A percentile compares a stretch with the other conserved stretches of the same genome.
These are phyloP conservation scores for Stemphylium beticola DNA, from an alignment of 2,329 filamentous ascomycete species.

Conservation along the genomic window DNA sequence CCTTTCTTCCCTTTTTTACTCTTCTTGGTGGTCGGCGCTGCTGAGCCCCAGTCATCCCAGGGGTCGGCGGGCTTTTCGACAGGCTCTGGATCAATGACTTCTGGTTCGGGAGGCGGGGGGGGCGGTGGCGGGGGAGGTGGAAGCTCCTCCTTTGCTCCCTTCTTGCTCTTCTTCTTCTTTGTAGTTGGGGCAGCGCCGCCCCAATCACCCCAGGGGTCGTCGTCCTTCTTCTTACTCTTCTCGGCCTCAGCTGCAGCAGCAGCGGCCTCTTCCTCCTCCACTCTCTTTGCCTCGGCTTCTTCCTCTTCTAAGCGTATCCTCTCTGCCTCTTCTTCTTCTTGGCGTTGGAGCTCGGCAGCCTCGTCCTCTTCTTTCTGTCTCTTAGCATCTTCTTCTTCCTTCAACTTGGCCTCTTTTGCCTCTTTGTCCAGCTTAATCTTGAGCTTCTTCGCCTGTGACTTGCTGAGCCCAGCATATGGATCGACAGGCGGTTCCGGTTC, in stretches of 20 bases:
- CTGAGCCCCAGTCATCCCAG: constrained; percentile 38
- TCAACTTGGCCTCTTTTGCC: constrained; percentile 25
- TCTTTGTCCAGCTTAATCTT: constrained; percentile 47
- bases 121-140: constrained; percentile 37
- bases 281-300: constrained; percentile 29
- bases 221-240: constrained; percentile 42
- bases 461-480: constrained; percentile 39
- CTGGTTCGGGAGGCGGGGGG: constrained; percentile 45
- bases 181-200: constrained; percentile 28
- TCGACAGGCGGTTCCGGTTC: constrained; percentile 44
- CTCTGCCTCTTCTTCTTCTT: constrained; percentile 39
- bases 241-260: constrained; percentile 30
- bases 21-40: constrained; percentile 28
- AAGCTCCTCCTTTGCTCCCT: constrained; percentile 32
- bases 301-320: constrained; percentile 31
- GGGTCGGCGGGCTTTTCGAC: constrained; percentile 29
- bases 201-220: constrained; percentile 46
- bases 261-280: constrained; percentile 34
- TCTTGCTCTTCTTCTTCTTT: constrained; percentile 44
- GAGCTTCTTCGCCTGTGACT: constrained; percentile 39
- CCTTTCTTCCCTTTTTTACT: constrained; percentile 42
- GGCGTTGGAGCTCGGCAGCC: constrained; percentile 24
- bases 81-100: constrained; percentile 35
- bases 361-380: constrained; percentile 30
- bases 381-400: constrained; percentile 26